phyloP scores from a whole-genome alignment of 345 rosid species.

The Leavenworthia alabamica region DNA sequence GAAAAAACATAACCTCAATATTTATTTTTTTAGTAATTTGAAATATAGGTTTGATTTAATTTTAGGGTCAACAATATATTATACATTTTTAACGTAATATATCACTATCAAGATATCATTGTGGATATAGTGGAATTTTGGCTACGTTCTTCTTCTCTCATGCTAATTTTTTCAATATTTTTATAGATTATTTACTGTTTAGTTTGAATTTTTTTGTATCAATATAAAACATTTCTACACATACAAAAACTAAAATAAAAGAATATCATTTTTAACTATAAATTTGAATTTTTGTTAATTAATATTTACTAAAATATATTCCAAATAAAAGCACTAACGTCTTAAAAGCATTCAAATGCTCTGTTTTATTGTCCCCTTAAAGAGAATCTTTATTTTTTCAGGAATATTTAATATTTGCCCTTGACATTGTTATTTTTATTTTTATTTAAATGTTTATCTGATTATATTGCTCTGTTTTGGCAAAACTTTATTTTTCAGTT shows the following conservation, averaged over 20 bases:
- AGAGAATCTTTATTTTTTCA: background rate
- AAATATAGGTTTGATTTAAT: background rate
- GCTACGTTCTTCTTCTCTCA: background rate
- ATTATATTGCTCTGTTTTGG: background rate
- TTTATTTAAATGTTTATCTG: background rate
- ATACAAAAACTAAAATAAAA: too few species aligned
- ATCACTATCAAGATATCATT: background rate
- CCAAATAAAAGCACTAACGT: background rate
- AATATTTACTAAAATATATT: background rate
- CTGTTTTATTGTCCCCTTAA: background rate
- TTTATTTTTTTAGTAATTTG: background rate
- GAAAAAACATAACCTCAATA: background rate
- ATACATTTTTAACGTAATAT: background rate
- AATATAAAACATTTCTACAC: background rate
- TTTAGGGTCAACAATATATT: background rate
- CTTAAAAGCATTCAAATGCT: background rate
- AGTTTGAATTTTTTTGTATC: background rate
- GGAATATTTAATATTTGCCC: background rate
- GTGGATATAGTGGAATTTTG: background rate
- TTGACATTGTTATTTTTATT: background rate
- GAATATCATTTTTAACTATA: too few species aligned
- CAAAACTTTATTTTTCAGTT: background rate
- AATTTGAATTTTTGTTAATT: too few species aligned
- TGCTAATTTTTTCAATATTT: too few species aligned
- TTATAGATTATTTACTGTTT: background rate